phyloP scores from a whole-genome alignment of 2,329 filamentous ascomycete genomes.

The Pseudogymnoascus pannorum region DNA sequence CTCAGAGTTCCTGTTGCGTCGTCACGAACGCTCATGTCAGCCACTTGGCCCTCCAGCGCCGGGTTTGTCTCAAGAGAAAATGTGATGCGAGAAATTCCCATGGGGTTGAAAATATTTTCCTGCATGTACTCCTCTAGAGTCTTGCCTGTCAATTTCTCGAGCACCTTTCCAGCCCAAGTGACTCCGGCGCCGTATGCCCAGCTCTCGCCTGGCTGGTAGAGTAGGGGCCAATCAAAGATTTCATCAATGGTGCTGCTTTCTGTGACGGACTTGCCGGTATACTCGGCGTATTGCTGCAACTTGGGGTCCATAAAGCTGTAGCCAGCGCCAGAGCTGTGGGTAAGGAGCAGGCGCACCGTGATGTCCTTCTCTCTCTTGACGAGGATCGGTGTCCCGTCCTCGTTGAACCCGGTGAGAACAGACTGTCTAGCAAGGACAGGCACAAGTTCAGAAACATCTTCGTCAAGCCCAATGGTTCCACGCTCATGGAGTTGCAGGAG shows the following conservation, averaged over 20 bases:
- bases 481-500: not conserved
- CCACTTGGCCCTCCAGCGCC: not conserved
- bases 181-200: conserved; percentile 36
- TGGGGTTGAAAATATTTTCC: conserved; percentile 12
- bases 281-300: not conserved
- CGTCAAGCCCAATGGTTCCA: not conserved
- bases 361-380: conserved; percentile 34
- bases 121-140: conserved; percentile 12
- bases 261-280: not conserved
- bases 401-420: not conserved
- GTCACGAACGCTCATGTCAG: not conserved
- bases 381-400: not conserved
- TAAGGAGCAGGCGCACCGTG: conserved; percentile 51
- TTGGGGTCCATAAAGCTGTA: conserved; percentile 42
- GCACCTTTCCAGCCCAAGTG: conserved; percentile 38
- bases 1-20: not conserved
- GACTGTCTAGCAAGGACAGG: not conserved
- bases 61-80: conserved; percentile 29
- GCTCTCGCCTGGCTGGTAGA: conserved; percentile 54
- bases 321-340: conserved; percentile 48
- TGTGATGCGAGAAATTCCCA: conserved; percentile 19
- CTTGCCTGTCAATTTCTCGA: conserved; percentile 9
- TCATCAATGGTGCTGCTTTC: not conserved
- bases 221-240: conserved; percentile 30
- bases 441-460: not conserved